Evolutionary conservation across 1,284 basidiomycete species (phyloP), one percentile per base, ranked within the genome.

Genomic region (Caloboletus firmus): DNA sequence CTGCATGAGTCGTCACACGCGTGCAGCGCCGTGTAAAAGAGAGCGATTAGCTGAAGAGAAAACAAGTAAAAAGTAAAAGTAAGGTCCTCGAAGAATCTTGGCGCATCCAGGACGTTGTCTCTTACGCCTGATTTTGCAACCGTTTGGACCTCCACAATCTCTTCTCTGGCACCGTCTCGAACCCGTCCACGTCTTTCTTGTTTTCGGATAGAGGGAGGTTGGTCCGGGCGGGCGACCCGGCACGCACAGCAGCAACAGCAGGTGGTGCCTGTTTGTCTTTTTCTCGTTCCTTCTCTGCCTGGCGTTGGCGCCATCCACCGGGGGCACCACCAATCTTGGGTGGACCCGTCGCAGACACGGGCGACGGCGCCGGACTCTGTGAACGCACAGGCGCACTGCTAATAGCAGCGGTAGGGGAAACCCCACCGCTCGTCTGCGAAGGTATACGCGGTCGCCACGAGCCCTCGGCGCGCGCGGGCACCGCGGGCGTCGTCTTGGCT

Each of bases 141-240:
- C 76, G 69, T 45, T 62, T 70, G 3, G 77, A 60, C 34, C 70
- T 65, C 80, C 81, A 83, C 13, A 77, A 74, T 54, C 70, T 73
- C 63, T 73, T 75, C 52, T 71, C 59, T 13, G 74, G 51, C 10
- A 87, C 84, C 32, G 82, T 77, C 67, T 85, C 81, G 79, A 91
- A 91, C 3, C 89, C 88, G 59, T 91, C 89, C 10, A 82, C 76
- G 36, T 87, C 84, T 56, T 76, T 79, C 60, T 72, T 74, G 11
- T 59, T 50, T 50, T 81, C 78, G 8, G 68, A 55, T 4, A 59
- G 40, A 4, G 59, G 55, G 1, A 71, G 59, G 18, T 72, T 66
- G 6, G 72, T 49, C 2, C 71, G 37, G 1, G 62, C 72, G 31
- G 80, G 74, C 0, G 80, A 75, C 13, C 67, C 69, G 35, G 73